phyloP scores from a whole-genome alignment of 164 flowering plant genomes.

The Liquidambar formosana region DNA sequence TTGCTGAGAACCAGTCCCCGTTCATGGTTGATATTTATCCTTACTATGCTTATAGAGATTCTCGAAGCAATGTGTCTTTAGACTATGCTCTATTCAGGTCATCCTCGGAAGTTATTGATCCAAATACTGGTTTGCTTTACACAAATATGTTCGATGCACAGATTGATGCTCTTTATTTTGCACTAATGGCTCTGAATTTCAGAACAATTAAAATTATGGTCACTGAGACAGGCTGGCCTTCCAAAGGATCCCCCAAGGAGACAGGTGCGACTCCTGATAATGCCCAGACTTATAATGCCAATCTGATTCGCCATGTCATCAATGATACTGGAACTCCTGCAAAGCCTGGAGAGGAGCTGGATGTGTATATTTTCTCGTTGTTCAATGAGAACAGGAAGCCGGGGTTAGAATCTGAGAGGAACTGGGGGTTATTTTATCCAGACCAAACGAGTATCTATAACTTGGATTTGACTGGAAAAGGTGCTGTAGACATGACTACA shows the following conservation, averaged over 20 bases:
- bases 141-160: slow-evolving; percentile 96
- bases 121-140: slow-evolving; percentile 87
- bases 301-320: slow-evolving; percentile 78
- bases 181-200: slow-evolving; percentile 71
- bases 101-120: slow-evolving; percentile 84
- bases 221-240: slow-evolving; percentile 98
- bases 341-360: slow-evolving; percentile 76
- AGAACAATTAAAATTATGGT: slow-evolving; percentile 76
- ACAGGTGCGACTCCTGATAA: slow-evolving; percentile 90
- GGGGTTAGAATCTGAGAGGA: slow-evolving; percentile 93
- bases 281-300: slow-evolving; percentile 85
- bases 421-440: slow-evolving; percentile 96
- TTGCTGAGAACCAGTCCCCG: slow-evolving; percentile 84
- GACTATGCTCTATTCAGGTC: slow-evolving; percentile 84
- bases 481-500: slow-evolving; percentile 38
- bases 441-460: slow-evolving; percentile 85
- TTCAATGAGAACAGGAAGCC: slow-evolving; percentile 97
- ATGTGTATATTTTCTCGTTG: slow-evolving; percentile 80
- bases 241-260: slow-evolving; percentile 87
- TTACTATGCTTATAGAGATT: slow-evolving; percentile 83
- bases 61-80: slow-evolving; percentile 63
- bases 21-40: slow-evolving; percentile 94
- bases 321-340: slow-evolving; percentile 82
- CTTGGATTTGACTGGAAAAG: slow-evolving; percentile 74
- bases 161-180: slow-evolving; percentile 84